Base-by-base conservation (phyloP, 2,329 filamentous ascomycete genomes). In the Colletotrichum siamense region DNA sequence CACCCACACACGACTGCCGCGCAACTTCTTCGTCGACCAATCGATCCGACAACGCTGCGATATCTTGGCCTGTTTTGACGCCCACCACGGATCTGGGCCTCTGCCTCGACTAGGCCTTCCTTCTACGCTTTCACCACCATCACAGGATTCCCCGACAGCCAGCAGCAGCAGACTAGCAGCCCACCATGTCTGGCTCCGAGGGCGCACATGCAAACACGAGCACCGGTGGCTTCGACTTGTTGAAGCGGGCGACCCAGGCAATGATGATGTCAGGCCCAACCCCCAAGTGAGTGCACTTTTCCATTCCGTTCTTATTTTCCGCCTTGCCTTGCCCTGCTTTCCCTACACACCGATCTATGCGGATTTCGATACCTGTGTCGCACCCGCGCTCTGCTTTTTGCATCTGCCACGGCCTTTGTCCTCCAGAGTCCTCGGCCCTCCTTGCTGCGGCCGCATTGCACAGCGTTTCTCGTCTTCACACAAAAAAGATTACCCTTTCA, bases 211-310 rank as follows among this genome's bases (percentile, higher is more conserved):
- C 83, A 73, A 85, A 84, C 81, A 81, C 82, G 39, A 87, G 88
- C 81, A 81, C 83, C 69, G 85, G 84, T 80, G 86, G 88, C 79
- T 91, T 89, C 79, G 91, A 92, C 83, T 85, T 92, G 79, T 83
- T 92, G 78, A 87, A 89, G 81, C 87, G 90, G 82, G 91, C 91
- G 77, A 92, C 91, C n/a, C 90, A 92, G 81, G 89, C 89, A 79
- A 90, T 92, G 88, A 91, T 92, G 89, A 89, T 89, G 87, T 92
- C 90, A 85, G 92, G 86, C 52, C 69, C 76, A 63, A 77, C 64
- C 57, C 68, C 75, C 18, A 78, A 67, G 77, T 78, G 63, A 64
- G 77, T 71, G 52, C 61, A 59, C 34, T 68, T 78, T 80, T 80
- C 79, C 77, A 59, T 59, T 28, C 55, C 55, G 30, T 62, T 32